Base-by-base conservation (phyloP, 352 stramenopile species). In the Phytophthora lateralis region DNA sequence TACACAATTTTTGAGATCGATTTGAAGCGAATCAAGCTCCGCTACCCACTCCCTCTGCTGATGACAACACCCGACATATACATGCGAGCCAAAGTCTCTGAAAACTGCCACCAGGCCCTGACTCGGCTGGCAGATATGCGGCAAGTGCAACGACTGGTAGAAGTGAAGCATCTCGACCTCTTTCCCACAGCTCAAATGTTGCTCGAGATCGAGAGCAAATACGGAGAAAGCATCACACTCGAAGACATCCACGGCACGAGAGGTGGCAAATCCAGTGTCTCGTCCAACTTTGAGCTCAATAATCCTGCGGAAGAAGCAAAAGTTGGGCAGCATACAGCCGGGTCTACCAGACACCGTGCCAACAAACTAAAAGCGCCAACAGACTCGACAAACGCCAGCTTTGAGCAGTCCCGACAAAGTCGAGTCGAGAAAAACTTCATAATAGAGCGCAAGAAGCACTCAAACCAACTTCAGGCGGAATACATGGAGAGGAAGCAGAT, bases 11-110 rank as follows among this genome's bases (percentile, higher is more conserved):
- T 97, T 54, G 76, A 92, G 35, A 68, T 95, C 9, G 89, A 97
- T 41, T 61, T 98, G 15, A 97, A 97, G 67, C 85, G 89, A 34
- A 90, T 98, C 43, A 93, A 96, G 37, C 71, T 97, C 41, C 80
- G 89, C 5, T 85, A 90, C 32, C 76, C 88, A n/a, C 76, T 98
- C 20, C 69, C 75, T 2, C 46, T 78, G 34, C 71, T 98, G 7
- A 64, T 86, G 38, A 69, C 78, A 59, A 76, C 65, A 27, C 88
- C 90, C 0, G 90, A 97, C 45, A 93, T 98, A 7, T 98, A 98
- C 72, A 89, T 97, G 82, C 72, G 85, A 46, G 65, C 86, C 21
- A 96, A 96, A 58, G 90, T 97, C 3, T 85, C 82, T 27, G 75
- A 82, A 62, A 71, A 81, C 29, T 97, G 87, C 59, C 96, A 90